Percentiles rank a stretch among this genome's conserved stretches.
Conservation (phyloP, 768 basidiomycete species). For the Hysterangium stoloniferum region DNA sequence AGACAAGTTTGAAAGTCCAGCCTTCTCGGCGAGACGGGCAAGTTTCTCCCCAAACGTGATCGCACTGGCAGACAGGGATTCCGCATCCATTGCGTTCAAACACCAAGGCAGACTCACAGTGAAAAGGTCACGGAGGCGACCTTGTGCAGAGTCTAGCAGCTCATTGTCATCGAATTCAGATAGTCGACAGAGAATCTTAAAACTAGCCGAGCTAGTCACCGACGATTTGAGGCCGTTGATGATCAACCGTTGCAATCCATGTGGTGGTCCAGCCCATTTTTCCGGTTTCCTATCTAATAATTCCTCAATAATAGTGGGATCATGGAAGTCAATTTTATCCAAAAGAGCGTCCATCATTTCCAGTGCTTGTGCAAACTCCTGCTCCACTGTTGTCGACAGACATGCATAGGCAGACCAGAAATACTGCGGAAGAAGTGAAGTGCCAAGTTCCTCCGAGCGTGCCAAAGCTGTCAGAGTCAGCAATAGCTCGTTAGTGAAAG, state of each 20-base stretch:
- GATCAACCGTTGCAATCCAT: conserved; percentile 61
- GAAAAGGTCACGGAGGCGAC: conserved; percentile 76
- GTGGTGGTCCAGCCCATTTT: conserved; percentile 56
- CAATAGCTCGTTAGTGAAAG: conserved; percentile 78
- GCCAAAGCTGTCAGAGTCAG: conserved; percentile 63
- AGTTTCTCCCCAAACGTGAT: conserved; percentile 27
- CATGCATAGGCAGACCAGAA: conserved; percentile 85
- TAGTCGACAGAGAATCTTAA: conserved; percentile 58
- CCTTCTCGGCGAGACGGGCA: conserved; percentile 58
- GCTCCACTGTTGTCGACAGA: conserved; percentile 74
- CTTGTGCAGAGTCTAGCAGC: conserved; percentile 63
- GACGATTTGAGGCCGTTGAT: conserved; percentile 77
- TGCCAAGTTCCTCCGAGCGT: conserved; percentile 46
- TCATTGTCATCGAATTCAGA: conserved; percentile 51
- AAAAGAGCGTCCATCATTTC: conserved; percentile 59
- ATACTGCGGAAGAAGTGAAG: conserved; percentile 64
- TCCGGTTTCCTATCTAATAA: conserved; percentile 59
- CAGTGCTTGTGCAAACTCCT: conserved; percentile 66
- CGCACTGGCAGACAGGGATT: conserved; percentile 52
- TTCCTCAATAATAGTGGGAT: conserved; percentile 58
- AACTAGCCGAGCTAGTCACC: conserved; percentile 54
- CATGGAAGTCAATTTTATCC: conserved; percentile 61
- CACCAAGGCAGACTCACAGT: conserved; percentile 84
- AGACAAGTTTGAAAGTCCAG: conserved; percentile 70
- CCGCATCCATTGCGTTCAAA: conserved; percentile 66